Base-by-base conservation (phyloP, 805 yeast species). In the Hanseniaspora valbyensis region DNA sequence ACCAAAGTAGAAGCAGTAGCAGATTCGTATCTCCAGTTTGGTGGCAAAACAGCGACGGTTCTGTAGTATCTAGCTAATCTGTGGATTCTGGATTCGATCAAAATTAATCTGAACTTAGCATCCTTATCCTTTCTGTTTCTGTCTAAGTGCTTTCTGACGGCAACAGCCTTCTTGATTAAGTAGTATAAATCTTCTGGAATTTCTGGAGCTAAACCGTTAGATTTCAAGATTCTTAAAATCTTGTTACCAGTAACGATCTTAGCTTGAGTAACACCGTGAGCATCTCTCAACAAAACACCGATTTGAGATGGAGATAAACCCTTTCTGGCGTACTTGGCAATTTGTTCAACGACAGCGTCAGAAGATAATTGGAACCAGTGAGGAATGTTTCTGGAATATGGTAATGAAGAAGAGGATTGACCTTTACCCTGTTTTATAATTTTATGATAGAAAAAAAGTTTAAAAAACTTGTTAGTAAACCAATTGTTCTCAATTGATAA, bases 91-190 rank as follows among this genome's bases (percentile, higher is more conserved):
- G 97, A 90, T 80, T 92, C 99, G 74, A 92, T 89, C 75, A 92
- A 83, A 92, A 92, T 92, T 71, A 92, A 87, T 83, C 99, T 87
- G 95, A 92, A 92, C 80, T 92, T 92, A 66, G 98, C 92, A 78
- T 92, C 99, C 83, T 92, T 90, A 79, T 92, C 99, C 83, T 92
- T 92, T 86, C 99, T 89, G 96, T 92, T 92, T 78, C 94, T 86
- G 80, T 92, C 99, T 72, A 92, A 83, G 78, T 92, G 99, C 86
- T 92, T 92, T 88, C 99, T 92, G 75, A 94, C 96, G 63, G 96
- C 70, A 69, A 92, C 97, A 71, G 99, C 99, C 83, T 92, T 92
- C 88, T 90, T 92, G 72, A 92, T 92, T 76, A 92, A 83, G 77
- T 76, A 89, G 92, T 92, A 92, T 69, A 92, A 83, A 74, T 92